These are phyloP conservation scores for Didymella sp. DNA, from an alignment of 2,329 filamentous ascomycete species.

Conservation along the genomic window DNA sequence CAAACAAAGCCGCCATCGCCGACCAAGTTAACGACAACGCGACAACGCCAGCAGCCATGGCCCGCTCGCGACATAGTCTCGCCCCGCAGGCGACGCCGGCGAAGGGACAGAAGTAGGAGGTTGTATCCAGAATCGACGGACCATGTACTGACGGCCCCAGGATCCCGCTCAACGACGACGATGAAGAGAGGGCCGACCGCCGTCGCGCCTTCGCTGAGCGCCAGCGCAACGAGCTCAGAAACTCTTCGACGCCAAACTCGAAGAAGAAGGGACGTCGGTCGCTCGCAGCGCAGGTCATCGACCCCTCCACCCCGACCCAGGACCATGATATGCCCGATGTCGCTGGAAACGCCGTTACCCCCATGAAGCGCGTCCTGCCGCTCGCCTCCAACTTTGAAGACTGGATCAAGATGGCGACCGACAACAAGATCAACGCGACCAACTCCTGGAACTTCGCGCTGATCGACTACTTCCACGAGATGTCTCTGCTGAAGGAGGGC, in stretches of 20 bases:
- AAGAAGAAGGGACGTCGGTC: constrained; percentile 60
- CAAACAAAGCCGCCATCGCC: constrained; percentile 33
- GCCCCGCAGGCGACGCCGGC: constrained; percentile 11
- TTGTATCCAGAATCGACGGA: neutral
- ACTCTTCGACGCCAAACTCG: constrained; percentile 70
- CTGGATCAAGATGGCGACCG: constrained; percentile 99
- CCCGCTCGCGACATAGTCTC: constrained; percentile 58
- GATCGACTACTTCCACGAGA: constrained; percentile 99
- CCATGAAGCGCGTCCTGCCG: constrained; percentile 88
- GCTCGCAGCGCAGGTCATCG: constrained; percentile 57
- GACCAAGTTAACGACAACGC: constrained; percentile 25
- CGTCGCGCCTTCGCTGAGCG: constrained; percentile 67
- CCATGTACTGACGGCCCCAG: constrained; percentile 54
- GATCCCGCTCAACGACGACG: constrained; percentile 96
- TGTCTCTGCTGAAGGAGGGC: constrained; percentile 95
- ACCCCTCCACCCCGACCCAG: constrained; percentile 58
- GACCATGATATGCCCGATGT: constrained; percentile 62
- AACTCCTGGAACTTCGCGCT: constrained; percentile 99
- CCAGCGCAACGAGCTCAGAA: constrained; percentile 90
- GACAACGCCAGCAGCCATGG: constrained; percentile 52
- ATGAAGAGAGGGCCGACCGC: constrained; percentile 86
- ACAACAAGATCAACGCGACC: constrained; percentile 94
- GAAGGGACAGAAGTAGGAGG: constrained; percentile 9
- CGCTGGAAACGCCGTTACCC: constrained; percentile 80
- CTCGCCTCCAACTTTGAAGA: constrained; percentile 98